phyloP scores from a whole-genome alignment of 2,329 filamentous ascomycete species.

The Aspergillus tanneri region DNA sequence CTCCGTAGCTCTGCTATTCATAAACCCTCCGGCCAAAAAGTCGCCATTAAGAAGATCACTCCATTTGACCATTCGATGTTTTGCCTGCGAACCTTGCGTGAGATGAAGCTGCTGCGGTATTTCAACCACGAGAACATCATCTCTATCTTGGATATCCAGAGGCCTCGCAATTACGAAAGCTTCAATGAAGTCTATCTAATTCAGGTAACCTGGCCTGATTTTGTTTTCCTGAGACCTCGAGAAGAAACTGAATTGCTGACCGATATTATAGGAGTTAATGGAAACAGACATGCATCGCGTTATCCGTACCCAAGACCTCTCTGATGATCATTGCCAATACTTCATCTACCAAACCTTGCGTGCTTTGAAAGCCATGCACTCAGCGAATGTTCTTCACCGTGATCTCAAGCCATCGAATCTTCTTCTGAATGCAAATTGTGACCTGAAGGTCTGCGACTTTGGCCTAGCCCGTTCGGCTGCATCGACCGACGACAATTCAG shows the following conservation, averaged over 20 bases:
- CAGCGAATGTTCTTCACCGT: constrained; percentile 93
- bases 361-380: constrained; percentile 98
- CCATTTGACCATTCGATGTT: constrained; percentile 99
- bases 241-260: neutral
- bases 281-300: constrained; percentile 99
- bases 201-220: constrained; percentile 70
- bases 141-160: constrained; percentile 98
- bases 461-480: constrained; percentile 92
- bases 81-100: constrained; percentile 89
- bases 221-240: neutral
- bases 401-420: constrained; percentile 97
- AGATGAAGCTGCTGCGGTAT: constrained; percentile 98
- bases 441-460: constrained; percentile 98
- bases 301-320: constrained; percentile 96
- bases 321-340: constrained; percentile 99
- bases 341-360: constrained; percentile 99
- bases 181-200: constrained; percentile 99
- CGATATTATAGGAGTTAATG: constrained; percentile 77
- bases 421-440: constrained; percentile 96
- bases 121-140: constrained; percentile 99
- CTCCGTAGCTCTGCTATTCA: constrained; percentile 81
- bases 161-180: constrained; percentile 90
- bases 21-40: constrained; percentile 96
- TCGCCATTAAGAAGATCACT: constrained; percentile 99
- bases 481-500: constrained; percentile 98